Conservation (phyloP, 73 alveolate species). For the Uronychia binucleata region DNA sequence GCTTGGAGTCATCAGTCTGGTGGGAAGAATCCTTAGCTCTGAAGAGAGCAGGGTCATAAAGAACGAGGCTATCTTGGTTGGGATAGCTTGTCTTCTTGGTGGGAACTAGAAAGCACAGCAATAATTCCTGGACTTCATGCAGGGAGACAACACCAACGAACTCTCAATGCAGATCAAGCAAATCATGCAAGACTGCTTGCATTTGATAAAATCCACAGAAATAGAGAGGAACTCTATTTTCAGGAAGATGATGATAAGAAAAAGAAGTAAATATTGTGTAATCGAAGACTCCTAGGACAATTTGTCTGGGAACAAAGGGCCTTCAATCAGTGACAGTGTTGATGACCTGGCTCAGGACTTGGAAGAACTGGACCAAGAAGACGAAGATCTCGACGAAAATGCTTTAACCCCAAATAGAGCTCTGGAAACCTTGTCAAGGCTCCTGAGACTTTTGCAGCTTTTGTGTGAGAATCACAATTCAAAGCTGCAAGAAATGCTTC, state of each 20-base stretch:
- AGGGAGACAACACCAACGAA: slow-evolving; percentile 16
- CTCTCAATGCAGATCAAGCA: not conserved
- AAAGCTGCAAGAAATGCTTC: slow-evolving; percentile 56
- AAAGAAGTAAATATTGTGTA: too few species aligned
- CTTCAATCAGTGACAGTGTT: too few species aligned
- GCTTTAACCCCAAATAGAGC: slow-evolving; percentile 39
- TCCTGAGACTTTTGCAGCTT: slow-evolving; percentile 58
- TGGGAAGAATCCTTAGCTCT: slow-evolving; percentile 13
- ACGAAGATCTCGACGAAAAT: slow-evolving; percentile 17
- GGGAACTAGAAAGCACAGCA: slow-evolving; percentile 39
- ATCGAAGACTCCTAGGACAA: too few species aligned
- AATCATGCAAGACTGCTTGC: too few species aligned
- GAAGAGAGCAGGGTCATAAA: slow-evolving; percentile 22
- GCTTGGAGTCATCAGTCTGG: slow-evolving; percentile 24
- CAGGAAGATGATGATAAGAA: too few species aligned
- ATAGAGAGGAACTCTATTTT: too few species aligned
- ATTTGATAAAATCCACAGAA: too few species aligned
- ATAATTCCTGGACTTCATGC: slow-evolving; percentile 19
- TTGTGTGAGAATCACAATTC: slow-evolving; percentile 78
- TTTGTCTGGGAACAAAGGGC: too few species aligned
- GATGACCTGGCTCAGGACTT: too few species aligned
- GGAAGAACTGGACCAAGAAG: slow-evolving; percentile 9
- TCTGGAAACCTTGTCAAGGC: not conserved
- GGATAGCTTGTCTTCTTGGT: slow-evolving; percentile 50
- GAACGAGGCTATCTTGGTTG: slow-evolving; percentile 53